Percentiles rank a stretch among this genome's conserved stretches.
These are phyloP conservation scores for Edaphochlamys debaryana DNA, from an alignment of 139 green algal genomes.

Conservation along the genomic window DNA sequence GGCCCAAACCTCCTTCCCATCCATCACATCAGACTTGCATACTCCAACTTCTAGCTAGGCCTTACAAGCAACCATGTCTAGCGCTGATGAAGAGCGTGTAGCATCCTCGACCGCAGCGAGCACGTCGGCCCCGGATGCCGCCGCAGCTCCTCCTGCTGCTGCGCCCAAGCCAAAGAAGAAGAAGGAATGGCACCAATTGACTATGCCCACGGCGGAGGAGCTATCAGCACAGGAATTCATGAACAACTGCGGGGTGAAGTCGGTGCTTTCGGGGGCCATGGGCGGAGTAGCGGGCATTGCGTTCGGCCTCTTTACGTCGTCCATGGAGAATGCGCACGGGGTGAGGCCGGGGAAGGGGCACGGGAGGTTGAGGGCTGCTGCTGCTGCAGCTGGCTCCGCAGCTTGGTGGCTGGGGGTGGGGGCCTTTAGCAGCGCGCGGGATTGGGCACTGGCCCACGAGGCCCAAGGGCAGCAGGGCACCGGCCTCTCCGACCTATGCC, in stretches of 20 bases:
- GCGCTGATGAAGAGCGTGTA: conserved; percentile 10
- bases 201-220: conserved; percentile 73
- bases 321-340: conserved; percentile 72
- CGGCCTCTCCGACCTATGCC: too few relatives aligned
- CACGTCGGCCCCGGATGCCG: conserved; percentile 6
- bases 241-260: conserved; percentile 93
- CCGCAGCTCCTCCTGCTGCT: neutral
- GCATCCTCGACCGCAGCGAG: conserved; percentile 14
- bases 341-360: too few relatives aligned
- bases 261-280: conserved; percentile 74
- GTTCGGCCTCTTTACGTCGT: conserved; percentile 90
- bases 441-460: too few relatives aligned
- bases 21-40: too few relatives aligned
- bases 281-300: conserved; percentile 78
- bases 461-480: too few relatives aligned
- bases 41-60: too few relatives aligned
- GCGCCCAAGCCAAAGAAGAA: conserved; percentile 32
- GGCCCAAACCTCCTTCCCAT: too few relatives aligned
- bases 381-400: too few relatives aligned
- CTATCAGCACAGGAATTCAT: conserved; percentile 87
- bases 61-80: too few relatives aligned
- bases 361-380: too few relatives aligned
- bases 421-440: too few relatives aligned
- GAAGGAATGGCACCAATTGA: conserved; percentile 52
- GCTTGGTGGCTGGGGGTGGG: too few relatives aligned